Evolutionary conservation across 1,139 yeast genomes (phyloP), one percentile per base, ranked within the genome.

Genomic region (Sugiyamaella neomexicana): DNA sequence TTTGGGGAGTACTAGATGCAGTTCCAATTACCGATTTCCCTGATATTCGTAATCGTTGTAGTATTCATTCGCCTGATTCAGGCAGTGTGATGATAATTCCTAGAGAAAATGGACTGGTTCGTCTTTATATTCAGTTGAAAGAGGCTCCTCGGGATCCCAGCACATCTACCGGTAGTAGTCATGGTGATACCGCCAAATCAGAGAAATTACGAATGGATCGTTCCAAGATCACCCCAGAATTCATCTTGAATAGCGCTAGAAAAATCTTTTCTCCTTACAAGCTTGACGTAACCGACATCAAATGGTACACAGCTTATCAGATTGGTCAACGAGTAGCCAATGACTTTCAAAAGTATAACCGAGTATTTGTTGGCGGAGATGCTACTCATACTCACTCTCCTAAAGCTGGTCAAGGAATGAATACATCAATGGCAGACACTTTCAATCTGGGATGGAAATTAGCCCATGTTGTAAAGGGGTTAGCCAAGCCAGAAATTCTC

Each of bases 341-440:
- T 17, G 46, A 57, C 5, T 73, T 72, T 60, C 60, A 58, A 29
- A 59, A 62, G 39, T 17, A 42, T 37, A 59, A 62, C 47, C 32
- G 57, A 51, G 72, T 71, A 16, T 73, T 72, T 55, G 69, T 72
- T 52, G 64, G 70, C 46, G 76, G 76, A 13, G 76, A 72, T 58
- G 76, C 75, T n/a, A 68, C 74, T 51, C 75, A 72, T 58, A 71
- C 75, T 8, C 75, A 72, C 55, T 71, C 75, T 17, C 75, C 75
- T 36, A 72, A 72, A 58, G 75, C 76, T 38, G 76, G 74, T 38
- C 76, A 73, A 58, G 76, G 76, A 44, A 71, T 72, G 76, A 72
- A 73, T 56, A 72, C 68, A 38, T 65, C 71, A 5, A 67, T 68
- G 68, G 64, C 63, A 58, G 76, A 72, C 53, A 68, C 74, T 15